phyloP scores from a whole-genome alignment of 441 rosid species.

The Euphorbia celastroides region DNA sequence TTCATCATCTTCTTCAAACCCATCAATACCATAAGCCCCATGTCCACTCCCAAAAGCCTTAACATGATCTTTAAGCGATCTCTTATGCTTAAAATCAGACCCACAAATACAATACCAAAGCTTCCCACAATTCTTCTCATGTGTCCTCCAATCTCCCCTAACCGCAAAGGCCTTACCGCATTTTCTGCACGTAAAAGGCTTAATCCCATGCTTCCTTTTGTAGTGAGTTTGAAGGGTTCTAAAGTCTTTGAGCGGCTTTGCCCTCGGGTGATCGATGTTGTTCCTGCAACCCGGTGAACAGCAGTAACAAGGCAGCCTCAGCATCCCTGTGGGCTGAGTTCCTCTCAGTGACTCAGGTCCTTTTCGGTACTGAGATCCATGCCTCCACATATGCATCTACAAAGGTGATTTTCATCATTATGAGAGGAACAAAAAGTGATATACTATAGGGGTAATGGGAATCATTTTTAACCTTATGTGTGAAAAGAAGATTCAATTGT shows the following conservation, averaged over 20 bases:
- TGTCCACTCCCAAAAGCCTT: slow-evolving; percentile 91
- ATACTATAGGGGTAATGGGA: neutral
- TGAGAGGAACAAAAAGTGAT: neutral
- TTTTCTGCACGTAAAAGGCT: slow-evolving; percentile 83
- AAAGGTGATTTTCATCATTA: neutral
- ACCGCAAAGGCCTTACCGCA: slow-evolving; percentile 86
- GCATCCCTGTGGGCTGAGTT: slow-evolving; percentile 87
- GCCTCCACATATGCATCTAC: slow-evolving; percentile 99
- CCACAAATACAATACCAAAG: slow-evolving; percentile 97
- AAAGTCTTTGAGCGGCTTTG: slow-evolving; percentile 82
- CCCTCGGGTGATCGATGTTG: slow-evolving; percentile 87
- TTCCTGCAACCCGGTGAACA: slow-evolving; percentile 78
- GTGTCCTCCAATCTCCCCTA: slow-evolving; percentile 90
- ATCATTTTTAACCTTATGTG: slow-evolving; percentile 9
- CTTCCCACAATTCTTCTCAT: slow-evolving; percentile 89
- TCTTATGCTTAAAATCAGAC: slow-evolving; percentile 94
- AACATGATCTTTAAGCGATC: slow-evolving; percentile 91
- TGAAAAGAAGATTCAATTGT: slow-evolving; percentile 13
- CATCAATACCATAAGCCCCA: slow-evolving; percentile 72
- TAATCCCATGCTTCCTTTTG: slow-evolving; percentile 82
- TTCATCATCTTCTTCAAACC: slow-evolving; percentile 84
- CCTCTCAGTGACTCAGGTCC: slow-evolving; percentile 91
- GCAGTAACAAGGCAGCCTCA: slow-evolving; percentile 87
- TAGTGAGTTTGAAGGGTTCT: slow-evolving; percentile 89
- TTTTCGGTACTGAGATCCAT: slow-evolving; percentile 87